Evolutionary conservation across 495 filamentous ascomycete genomes (phyloP), one percentile per base, ranked within the genome.

Genomic region (Aspergillus bridgeri): DNA sequence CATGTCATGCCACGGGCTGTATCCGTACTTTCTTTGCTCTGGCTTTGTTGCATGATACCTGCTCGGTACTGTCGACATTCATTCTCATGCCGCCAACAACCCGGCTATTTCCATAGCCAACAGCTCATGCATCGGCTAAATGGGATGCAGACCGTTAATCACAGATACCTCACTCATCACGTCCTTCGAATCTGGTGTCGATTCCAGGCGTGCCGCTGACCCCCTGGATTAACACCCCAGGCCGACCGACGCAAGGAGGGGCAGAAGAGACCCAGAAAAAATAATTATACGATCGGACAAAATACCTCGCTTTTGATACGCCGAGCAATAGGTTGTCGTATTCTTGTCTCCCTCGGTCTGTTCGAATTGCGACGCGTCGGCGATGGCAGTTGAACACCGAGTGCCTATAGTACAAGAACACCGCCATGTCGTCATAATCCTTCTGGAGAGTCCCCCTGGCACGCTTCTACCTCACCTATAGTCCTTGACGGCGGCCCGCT

Each of bases 321-420:
- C 53, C 22, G 42, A 15, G 20, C 43, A 55, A 20, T 29, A 18
- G 5, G 42, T 11, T 2, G 42, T 47, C 6, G 27, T 33, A 47
- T 47, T 19, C 43, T 55, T 55, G 24, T 55, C 48, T 5, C 18
- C 42, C 22, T 23, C 9, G 6, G 43, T 55, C 22, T 48, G n/a
- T 22, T 55, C 53, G 23, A 45, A 55, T 23, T 55, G 42, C 22
- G 53, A 47, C 3, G 43, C 42, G 48, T 55, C 43, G 17, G 48
- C 53, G n/a, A 55, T 48, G 27, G 48, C 53, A 9, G 29, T 46
- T 20, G 25, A 55, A 55, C 43, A 55, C 8, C 23, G 53, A 23
- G 25, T 55, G 21, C 15, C 43, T 29, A 33, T 55, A 43, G 53
- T 55, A 55, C 0, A 27, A 18, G 23, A 55, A 55, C 9, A 27